Base-by-base conservation (phyloP, 2,329 filamentous ascomycete species). In the Dactylellina haptotyla region DNA sequence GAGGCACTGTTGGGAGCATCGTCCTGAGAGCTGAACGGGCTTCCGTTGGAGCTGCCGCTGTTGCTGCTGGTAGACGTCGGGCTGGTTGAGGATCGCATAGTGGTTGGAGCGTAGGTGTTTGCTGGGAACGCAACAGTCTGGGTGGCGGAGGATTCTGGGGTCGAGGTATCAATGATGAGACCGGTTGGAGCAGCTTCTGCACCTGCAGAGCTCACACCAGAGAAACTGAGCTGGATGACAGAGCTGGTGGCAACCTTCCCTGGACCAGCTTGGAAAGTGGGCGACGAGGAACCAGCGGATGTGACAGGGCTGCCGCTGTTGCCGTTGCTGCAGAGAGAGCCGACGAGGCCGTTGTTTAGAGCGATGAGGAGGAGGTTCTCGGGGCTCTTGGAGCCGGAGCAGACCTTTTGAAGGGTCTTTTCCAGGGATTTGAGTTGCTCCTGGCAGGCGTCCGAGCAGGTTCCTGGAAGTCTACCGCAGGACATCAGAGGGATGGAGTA, bases 401-500 rank as follows among this genome's bases (percentile, higher is more conserved):
- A 72, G 18, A 50, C 51, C 9, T 41, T 51, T 20, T 72, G 51
- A 9, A 72, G 59, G 23, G 67, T 72, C 59, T 48, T 72, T 46
- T 72, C 51, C 30, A 72, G 45, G 26, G 51, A 59, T 37, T 61
- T 16, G 4, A 72, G 37, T 43, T 72, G 67, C 25, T 72, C 51
- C 30, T 64, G 25, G 61, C 67, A 72, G 30, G 67, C 67, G 1
- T 53, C 34, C 9, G 67, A 64, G 45, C 67, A 72, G 2, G 26
- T 34, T 43, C 67, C 67, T 20, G 67, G 67, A 14, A 72, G 53
- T 20, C 51, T 45, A 16, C 53, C 53, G 37, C 67, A 72, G 46
- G 67, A 72, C 67, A 72, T 72, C 51, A 72, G 45, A 12, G 67
- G 67, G 45, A 72, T 72, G n/a, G 51, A 58, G 37, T 65, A 72